These are phyloP conservation scores for Hyphopichia khmerensis DNA, from an alignment of 1,139 yeast genomes.

Conservation along the genomic window DNA sequence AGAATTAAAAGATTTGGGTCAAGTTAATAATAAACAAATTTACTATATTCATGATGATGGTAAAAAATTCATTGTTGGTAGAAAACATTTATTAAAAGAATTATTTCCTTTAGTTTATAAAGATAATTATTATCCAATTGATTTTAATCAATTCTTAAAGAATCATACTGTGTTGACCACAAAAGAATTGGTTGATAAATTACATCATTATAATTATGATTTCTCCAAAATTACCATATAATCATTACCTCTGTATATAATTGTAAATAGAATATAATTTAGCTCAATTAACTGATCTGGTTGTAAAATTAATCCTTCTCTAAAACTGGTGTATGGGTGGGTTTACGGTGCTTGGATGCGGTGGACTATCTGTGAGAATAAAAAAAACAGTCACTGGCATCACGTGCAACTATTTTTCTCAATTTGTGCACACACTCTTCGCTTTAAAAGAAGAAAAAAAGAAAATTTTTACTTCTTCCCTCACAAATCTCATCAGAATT, in stretches of 20 bases:
- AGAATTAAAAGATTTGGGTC: conserved; percentile 24
- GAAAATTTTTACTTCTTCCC: not conserved
- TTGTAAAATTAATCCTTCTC: too few relatives aligned
- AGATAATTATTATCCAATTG: conserved; percentile 44
- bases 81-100: conserved; percentile 55
- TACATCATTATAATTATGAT: conserved; percentile 35
- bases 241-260: conserved; percentile 2
- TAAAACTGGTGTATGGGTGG: too few relatives aligned
- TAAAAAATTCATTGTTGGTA: conserved; percentile 57
- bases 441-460: not conserved
- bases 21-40: conserved; percentile 43
- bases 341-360: too few relatives aligned
- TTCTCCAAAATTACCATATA: conserved; percentile 26
- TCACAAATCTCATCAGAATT: not conserved
- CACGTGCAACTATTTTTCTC: conserved; percentile 5
- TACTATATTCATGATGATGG: conserved; percentile 51
- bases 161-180: conserved; percentile 38
- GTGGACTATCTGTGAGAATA: too few relatives aligned
- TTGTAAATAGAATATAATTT: not conserved
- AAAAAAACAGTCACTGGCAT: conserved; percentile 5
- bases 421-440: conserved; percentile 1
- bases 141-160: conserved; percentile 44
- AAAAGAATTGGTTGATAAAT: conserved; percentile 41
- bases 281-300: too few relatives aligned
- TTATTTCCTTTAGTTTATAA: conserved; percentile 54